Base-by-base conservation (phyloP, 768 basidiomycete species). In the Fibroporia radiculosa region DNA sequence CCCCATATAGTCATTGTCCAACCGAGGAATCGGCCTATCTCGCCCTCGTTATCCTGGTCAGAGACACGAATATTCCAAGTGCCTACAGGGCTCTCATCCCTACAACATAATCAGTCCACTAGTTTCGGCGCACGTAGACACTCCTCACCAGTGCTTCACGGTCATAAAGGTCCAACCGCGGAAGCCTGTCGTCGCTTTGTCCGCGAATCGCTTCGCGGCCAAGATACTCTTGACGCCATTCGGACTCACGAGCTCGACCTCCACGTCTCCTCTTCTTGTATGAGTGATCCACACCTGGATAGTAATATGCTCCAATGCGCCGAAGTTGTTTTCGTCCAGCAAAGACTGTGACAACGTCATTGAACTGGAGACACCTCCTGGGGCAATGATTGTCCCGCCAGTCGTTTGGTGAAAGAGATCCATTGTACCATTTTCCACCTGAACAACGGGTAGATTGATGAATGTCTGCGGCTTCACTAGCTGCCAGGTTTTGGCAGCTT, bases 141-240 rank as follows among this genome's bases (percentile, higher is more conserved):
- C 25, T 14, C 12, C 79, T 62, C 47, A 93, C 95, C 96, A 99
- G 58, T 99, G 96, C 64, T 99, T 99, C 45, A 98, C 77, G 25
- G 80, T 79, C 93, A 97, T 98, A 62, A 99, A 99, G n/a, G 75
- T 83, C 96, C 96, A 99, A 0, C 90, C 93, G n/a, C 78, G 78
- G 61, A 75, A 95, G 7, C 96, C 95, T 7, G 70, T 73, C 4
- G 56, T 61, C 14, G 75, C 81, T 28, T 60, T 61, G 59, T 99
- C 96, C 11, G 70, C 69, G 26, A 69, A 56, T 49, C 96, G 77
- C 45, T 70, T 72, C 16, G 80, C 78, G 18, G 85, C 93, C 31
- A 99, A 65, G 12, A 97, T 71, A 59, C 92, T 96, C 59, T 68
- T 82, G 50, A 98, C 71, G 10, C 91, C 91, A 35, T 77, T 78